Percentiles rank a stretch among this genome's conserved stretches.
Evolutionary conservation across 495 filamentous ascomycete species (phyloP).

Genomic region (Aspergillus carlsbadensis): DNA sequence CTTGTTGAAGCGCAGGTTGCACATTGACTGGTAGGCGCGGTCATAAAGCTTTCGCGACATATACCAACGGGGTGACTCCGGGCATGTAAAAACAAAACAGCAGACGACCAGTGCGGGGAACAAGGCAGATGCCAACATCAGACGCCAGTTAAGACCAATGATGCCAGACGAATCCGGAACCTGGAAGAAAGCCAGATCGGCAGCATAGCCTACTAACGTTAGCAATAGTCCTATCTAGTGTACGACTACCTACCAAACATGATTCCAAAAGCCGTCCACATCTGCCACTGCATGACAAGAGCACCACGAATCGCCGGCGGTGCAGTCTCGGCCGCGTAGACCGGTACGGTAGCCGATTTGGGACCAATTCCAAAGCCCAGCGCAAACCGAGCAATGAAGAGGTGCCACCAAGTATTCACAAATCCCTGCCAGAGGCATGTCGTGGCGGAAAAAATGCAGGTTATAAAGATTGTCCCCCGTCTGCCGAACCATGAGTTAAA

Average conservation of each 20-base stretch:
- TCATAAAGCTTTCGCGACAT: constrained; percentile 66
- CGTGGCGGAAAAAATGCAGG: constrained; percentile 62
- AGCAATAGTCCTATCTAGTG: not conserved
- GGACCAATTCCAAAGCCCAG: constrained; percentile 79
- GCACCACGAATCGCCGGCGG: constrained; percentile 74
- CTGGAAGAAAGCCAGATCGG: constrained; percentile 69
- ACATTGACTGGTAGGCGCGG: constrained; percentile 67
- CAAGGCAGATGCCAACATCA: constrained; percentile 81
- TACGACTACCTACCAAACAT: constrained; percentile 50
- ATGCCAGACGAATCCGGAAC: constrained; percentile 55
- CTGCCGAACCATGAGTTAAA: constrained; percentile 79
- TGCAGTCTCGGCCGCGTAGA: constrained; percentile 76
- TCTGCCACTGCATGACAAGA: constrained; percentile 79
- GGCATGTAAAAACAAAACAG: constrained; percentile 67
- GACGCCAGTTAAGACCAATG: constrained; percentile 71
- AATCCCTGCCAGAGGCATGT: constrained; percentile 79
- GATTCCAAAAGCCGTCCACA: constrained; percentile 85
- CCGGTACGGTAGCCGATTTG: constrained; percentile 75
- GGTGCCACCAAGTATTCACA: constrained; percentile 69
- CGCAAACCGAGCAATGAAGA: constrained; percentile 70
- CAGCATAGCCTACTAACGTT: constrained; percentile 49
- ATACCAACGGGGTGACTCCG: constrained; percentile 78
- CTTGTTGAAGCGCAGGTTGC: constrained; percentile 63
- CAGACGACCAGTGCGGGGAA: constrained; percentile 71
- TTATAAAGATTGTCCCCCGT: constrained; percentile 80